Conservation (phyloP, 805 yeast species). For the Spathaspora gorwiae region DNA sequence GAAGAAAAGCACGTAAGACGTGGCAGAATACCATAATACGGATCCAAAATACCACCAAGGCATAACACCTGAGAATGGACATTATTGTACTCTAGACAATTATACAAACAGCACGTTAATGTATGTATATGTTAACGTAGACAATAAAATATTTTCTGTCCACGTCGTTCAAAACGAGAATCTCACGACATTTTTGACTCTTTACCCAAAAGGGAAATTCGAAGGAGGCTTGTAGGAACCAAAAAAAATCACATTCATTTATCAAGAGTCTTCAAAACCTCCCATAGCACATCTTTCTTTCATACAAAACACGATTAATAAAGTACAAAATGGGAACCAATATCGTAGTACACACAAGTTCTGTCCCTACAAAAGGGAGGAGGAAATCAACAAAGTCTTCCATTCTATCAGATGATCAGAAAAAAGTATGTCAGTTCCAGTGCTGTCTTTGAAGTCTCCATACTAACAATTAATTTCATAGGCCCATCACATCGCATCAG, state of each 20-base stretch:
- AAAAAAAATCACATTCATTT: slow-evolving; percentile 1
- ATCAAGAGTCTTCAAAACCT: background rate
- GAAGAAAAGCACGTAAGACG: no score
- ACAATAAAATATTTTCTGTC: no score
- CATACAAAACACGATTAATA: background rate
- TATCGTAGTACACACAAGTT: background rate
- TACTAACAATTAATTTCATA: background rate
- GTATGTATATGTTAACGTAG: no score
- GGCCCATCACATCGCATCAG: slow-evolving; percentile 80
- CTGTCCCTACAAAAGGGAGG: slow-evolving; percentile 3
- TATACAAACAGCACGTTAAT: no score
- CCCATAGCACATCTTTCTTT: background rate
- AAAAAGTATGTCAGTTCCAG: slow-evolving; percentile 20
- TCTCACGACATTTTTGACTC: background rate
- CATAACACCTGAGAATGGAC: no score
- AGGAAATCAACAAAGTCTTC: slow-evolving; percentile 22
- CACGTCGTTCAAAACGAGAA: no score
- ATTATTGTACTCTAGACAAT: no score
- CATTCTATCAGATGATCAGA: slow-evolving; percentile 33
- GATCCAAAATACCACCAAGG: no score
- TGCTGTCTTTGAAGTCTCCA: background rate
- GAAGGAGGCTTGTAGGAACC: background rate
- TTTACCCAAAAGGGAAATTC: background rate
- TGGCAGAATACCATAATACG: no score
- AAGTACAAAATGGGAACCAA: background rate